A percentile compares a stretch with the other conserved stretches of the same genome.
Conservation (phyloP, 805 yeast species). For the Kodamaea leandrae region DNA sequence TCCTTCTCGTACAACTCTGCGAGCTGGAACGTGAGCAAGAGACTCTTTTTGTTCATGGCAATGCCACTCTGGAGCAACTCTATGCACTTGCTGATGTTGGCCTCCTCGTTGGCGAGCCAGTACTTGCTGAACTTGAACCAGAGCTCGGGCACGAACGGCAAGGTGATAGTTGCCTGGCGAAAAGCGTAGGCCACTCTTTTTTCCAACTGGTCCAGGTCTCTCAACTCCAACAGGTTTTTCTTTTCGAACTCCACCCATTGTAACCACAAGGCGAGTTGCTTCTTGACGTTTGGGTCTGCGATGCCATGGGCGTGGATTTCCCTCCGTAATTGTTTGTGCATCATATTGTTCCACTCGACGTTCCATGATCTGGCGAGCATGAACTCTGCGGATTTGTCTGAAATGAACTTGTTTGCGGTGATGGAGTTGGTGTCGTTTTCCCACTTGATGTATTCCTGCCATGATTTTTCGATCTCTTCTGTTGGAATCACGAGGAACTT, state of each 20-base stretch:
- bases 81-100: conserved; percentile 40
- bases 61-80: conserved; percentile 55
- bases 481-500: conserved; percentile 75
- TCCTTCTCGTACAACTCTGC: conserved; percentile 70
- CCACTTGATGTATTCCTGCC: conserved; percentile 81
- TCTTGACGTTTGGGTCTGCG: conserved; percentile 22
- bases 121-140: conserved; percentile 66
- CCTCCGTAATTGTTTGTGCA: conserved; percentile 48
- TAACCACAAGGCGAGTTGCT: conserved; percentile 59
- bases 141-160: conserved; percentile 66
- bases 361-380: conserved; percentile 82
- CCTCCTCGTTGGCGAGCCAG: conserved; percentile 33
- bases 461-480: conserved; percentile 66
- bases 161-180: conserved; percentile 59
- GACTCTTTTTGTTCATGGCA: conserved; percentile 65
- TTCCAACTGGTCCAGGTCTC: conserved; percentile 43
- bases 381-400: conserved; percentile 78
- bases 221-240: conserved; percentile 61
- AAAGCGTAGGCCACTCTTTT: conserved; percentile 70
- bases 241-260: conserved; percentile 81
- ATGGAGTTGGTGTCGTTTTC: conserved; percentile 73
- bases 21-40: conserved; percentile 60
- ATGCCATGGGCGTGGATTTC: conserved; percentile 29
- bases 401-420: conserved; percentile 80
- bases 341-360: conserved; percentile 63